Evolutionary conservation across 208 protist genomes (phyloP).

Genomic region (Leishmania tropica): DNA sequence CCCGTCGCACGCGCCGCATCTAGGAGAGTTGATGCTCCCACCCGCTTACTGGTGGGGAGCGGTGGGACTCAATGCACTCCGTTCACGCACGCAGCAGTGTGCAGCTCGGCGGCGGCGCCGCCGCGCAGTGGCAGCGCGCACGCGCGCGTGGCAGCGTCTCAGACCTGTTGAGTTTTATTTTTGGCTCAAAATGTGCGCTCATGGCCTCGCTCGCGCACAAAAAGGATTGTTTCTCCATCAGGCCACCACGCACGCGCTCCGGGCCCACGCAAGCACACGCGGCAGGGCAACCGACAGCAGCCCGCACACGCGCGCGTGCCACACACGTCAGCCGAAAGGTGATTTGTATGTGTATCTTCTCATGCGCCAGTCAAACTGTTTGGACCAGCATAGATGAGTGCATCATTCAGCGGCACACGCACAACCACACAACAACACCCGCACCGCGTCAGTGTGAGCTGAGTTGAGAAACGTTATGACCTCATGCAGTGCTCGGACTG

Average conservation of each 20-base stretch:
- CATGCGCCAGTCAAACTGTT: conserved; percentile 33
- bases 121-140: too few relatives aligned
- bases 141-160: conserved; percentile 12
- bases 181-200: conserved; percentile 34
- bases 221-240: conserved; percentile 19
- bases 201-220: conserved; percentile 29
- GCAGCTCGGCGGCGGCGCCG: neutral
- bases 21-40: conserved; percentile 32
- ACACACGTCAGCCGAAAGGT: conserved; percentile 28
- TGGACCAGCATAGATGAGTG: conserved; percentile 33
- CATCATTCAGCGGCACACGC: conserved; percentile 21
- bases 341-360: conserved; percentile 29
- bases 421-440: neutral
- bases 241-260: too few relatives aligned
- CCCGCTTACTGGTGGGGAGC: conserved; percentile 11
- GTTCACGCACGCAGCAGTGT: neutral
- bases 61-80: conserved; percentile 34
- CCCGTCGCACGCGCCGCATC: conserved; percentile 2
- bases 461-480: conserved; percentile 1
- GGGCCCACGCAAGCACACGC: too few relatives aligned
- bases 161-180: conserved; percentile 34
- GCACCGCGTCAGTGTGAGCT: conserved; percentile 9
- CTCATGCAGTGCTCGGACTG: conserved; percentile 18
- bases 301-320: neutral
- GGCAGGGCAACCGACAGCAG: neutral